These are phyloP conservation scores for Gliomastix tumulicola DNA, from an alignment of 2,329 filamentous ascomycete species.

Conservation along the genomic window DNA sequence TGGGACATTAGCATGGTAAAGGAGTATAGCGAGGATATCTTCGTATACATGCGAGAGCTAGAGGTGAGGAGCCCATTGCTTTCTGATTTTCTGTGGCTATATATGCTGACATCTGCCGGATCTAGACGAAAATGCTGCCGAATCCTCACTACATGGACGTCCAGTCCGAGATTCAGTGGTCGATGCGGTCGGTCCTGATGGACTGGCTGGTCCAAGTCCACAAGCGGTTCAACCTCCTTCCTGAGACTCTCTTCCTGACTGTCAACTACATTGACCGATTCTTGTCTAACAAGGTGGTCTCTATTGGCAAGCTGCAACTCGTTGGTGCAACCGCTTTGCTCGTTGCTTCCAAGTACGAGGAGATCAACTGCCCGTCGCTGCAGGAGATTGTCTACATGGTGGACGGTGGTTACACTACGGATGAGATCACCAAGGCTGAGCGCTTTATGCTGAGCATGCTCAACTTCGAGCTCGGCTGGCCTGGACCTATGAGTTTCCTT, in stretches of 20 bases:
- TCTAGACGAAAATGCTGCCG: conserved; percentile 77
- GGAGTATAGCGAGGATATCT: conserved; percentile 94
- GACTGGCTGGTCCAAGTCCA: conserved; percentile 98
- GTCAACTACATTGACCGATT: conserved; percentile 98
- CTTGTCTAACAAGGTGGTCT: conserved; percentile 89
- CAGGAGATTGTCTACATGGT: conserved; percentile 98
- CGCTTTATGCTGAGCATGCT: conserved; percentile 98
- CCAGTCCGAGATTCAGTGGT: conserved; percentile 98
- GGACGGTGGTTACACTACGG: conserved; percentile 77
- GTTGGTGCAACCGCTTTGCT: conserved; percentile 95
- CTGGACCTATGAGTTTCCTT: conserved; percentile 98
- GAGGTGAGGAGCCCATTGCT: no score
- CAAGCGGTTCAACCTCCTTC: conserved; percentile 79
- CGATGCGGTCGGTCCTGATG: conserved; percentile 94
- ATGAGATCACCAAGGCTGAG: conserved; percentile 95
- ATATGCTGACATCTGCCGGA: no score
- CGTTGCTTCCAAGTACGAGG: conserved; percentile 95
- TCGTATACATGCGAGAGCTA: conserved; percentile 80
- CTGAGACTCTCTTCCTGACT: conserved; percentile 89
- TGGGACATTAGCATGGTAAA: conserved; percentile 98
- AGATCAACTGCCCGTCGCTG: conserved; percentile 95
- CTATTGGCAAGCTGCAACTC: conserved; percentile 87
- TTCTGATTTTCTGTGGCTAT: no score
- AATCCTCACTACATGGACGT: conserved; percentile 94
- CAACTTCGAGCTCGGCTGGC: conserved; percentile 91